Evolutionary conservation across 73 alveolate species (phyloP).

Genomic region (Uronychia setigera): DNA sequence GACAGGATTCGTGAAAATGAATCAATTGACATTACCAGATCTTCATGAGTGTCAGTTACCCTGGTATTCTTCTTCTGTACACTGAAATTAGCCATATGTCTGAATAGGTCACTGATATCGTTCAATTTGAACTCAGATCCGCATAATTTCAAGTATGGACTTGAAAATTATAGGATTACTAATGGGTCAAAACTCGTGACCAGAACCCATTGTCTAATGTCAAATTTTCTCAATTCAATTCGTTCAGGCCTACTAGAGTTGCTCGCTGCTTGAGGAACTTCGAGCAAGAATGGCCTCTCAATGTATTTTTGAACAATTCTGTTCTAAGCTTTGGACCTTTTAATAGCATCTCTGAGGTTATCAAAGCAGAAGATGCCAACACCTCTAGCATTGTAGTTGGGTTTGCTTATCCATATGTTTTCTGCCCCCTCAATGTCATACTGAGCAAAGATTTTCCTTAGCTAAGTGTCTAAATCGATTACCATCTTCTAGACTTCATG

Average conservation of each 20-base stretch:
- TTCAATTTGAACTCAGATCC: slow-evolving; percentile 59
- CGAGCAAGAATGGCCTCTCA: slow-evolving; percentile 70
- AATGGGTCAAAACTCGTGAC: slow-evolving; percentile 79
- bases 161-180: slow-evolving; percentile 50
- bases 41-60: slow-evolving; percentile 2
- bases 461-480: neutral
- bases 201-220: slow-evolving; percentile 78
- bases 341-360: slow-evolving; percentile 1
- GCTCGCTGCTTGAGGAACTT: neutral
- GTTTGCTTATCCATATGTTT: slow-evolving; percentile 84
- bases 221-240: slow-evolving; percentile 58
- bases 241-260: slow-evolving; percentile 14
- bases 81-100: slow-evolving; percentile 76
- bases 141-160: slow-evolving; percentile 74
- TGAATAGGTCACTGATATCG: slow-evolving; percentile 59
- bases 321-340: slow-evolving; percentile 48
- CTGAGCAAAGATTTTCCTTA: slow-evolving; percentile 13
- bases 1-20: slow-evolving; percentile 77
- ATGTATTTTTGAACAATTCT: slow-evolving; percentile 78
- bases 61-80: slow-evolving; percentile 45
- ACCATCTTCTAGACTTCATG: too few relatives aligned
- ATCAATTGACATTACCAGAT: slow-evolving; percentile 54
- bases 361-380: slow-evolving; percentile 68
- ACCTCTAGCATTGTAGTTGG: slow-evolving; percentile 81
- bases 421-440: slow-evolving; percentile 62